phyloP scores from a whole-genome alignment of 257 asterid species.

The Salvia hispanica region DNA sequence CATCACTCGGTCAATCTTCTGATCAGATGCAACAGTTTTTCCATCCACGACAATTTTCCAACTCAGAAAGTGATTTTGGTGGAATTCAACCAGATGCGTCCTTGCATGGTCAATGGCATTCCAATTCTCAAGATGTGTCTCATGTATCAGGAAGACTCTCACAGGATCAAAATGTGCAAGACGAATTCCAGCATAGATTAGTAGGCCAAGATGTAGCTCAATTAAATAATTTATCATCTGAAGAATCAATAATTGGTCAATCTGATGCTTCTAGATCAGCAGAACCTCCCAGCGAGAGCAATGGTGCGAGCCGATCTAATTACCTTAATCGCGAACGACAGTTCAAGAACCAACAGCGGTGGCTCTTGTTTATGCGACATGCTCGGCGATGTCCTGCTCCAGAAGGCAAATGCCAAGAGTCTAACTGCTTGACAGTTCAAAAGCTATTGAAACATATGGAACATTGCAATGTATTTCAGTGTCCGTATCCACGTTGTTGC shows the following conservation, averaged over 20 bases:
- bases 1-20: conserved; percentile 57
- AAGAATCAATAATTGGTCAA: conserved; percentile 62
- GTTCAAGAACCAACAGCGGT: conserved; percentile 69
- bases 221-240: conserved; percentile 65
- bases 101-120: conserved; percentile 58
- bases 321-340: conserved; percentile 62
- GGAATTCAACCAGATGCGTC: conserved; percentile 52
- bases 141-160: conserved; percentile 46
- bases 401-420: conserved; percentile 82
- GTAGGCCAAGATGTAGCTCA: conserved; percentile 69
- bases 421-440: conserved; percentile 62
- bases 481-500: conserved; percentile 74
- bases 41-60: conserved; percentile 55
- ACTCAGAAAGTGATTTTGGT: conserved; percentile 54
- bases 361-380: conserved; percentile 86
- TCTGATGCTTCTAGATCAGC: conserved; percentile 53
- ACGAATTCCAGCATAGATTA: conserved; percentile 68
- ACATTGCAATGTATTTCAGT: conserved; percentile 59
- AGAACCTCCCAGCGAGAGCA: conserved; percentile 47
- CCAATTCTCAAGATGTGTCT: conserved; percentile 64
- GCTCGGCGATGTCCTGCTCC: conserved; percentile 90
- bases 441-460: conserved; percentile 74
- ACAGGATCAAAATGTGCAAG: conserved; percentile 52
- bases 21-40: conserved; percentile 62
- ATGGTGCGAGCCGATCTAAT: conserved; percentile 44